Evolutionary conservation across 2,329 filamentous ascomycete species (phyloP), one percentile per base, ranked within the genome.

Genomic region (Dothideomycetidae sp.): DNA sequence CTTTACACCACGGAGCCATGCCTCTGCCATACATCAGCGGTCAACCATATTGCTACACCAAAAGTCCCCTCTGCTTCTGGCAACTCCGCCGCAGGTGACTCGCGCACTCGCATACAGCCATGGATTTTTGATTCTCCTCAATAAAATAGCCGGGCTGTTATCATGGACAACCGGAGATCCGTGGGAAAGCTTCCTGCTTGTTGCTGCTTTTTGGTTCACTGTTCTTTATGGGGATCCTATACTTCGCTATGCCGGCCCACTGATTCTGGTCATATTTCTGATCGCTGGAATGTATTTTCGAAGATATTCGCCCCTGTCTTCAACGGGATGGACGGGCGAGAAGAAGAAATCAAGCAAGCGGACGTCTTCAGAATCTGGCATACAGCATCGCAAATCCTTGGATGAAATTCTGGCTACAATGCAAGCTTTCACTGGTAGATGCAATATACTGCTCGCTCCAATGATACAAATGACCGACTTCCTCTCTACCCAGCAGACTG

Each of bases 391-490:
- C 52, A 94, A 94, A 64, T 94, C 85, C 35, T 61, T 98, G 36
- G 90, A 98, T 55, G 90, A 98, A 61, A 98, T 98, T 43, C 81
- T 98, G 40, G 86, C 96, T 49, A 93, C 83, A 0, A 63, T 98
- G 31, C 84, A 85, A 55, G 76, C 85, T 46, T 83, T 98, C 48
- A 96, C 88, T 0, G 81, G 79, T 4, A 73, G 90, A 33, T 94
- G 90, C 59, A 93, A 94, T 56, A 79, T 93, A 36, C 65, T 98
- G 12, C 69, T 96, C 36, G 86, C 94, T 50, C 90, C 90, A 2
- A 70, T 96, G 39, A 67, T 93, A 31, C 76, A 81, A 46, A 68
- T 96, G 55, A 94, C 86, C 4, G 86, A 96, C 56, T 94, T 94
- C 52, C 68, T 98, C 16, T 18, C 71, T 77, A 46, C 90, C 4